Conservation (phyloP, 2,329 filamentous ascomycete species). For the Domatiomyces globalis region DNA sequence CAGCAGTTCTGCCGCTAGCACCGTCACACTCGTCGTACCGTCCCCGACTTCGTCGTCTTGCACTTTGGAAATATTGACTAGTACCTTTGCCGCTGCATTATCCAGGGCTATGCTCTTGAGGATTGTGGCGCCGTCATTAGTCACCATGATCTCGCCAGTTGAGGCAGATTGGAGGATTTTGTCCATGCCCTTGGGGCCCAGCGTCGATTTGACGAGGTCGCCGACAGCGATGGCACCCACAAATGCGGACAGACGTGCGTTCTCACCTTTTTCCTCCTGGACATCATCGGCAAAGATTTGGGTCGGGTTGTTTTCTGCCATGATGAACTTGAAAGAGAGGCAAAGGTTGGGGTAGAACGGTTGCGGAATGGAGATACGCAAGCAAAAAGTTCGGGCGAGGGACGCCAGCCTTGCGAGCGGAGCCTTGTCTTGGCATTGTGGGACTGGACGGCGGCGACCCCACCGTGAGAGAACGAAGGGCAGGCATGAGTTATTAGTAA, state of each 20-base stretch:
- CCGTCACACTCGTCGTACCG: conserved; percentile 93
- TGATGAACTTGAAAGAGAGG: background rate
- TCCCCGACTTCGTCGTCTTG: conserved; percentile 98
- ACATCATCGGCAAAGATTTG: conserved; percentile 98
- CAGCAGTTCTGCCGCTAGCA: conserved; percentile 84
- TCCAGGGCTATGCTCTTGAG: conserved; percentile 96
- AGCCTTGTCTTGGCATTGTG: background rate
- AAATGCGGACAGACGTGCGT: conserved; percentile 95
- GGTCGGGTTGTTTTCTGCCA: conserved; percentile 50
- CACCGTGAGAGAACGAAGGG: background rate
- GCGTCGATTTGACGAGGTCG: conserved; percentile 90
- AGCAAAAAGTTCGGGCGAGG: background rate
- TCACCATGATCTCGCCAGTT: conserved; percentile 94
- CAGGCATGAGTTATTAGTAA: too few species aligned
- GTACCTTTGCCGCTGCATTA: conserved; percentile 93
- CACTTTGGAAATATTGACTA: conserved; percentile 98
- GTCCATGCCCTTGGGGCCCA: conserved; percentile 98
- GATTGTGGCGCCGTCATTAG: conserved; percentile 96
- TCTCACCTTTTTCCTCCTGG: conserved; percentile 95
- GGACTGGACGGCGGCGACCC: too few species aligned
- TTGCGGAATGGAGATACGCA: background rate
- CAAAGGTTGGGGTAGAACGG: background rate
- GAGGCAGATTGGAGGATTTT: conserved; percentile 94
- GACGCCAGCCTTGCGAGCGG: background rate
- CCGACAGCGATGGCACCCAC: conserved; percentile 96